Base-by-base conservation (phyloP, 2,329 filamentous ascomycete genomes). In the Trichoderma asperellum region DNA sequence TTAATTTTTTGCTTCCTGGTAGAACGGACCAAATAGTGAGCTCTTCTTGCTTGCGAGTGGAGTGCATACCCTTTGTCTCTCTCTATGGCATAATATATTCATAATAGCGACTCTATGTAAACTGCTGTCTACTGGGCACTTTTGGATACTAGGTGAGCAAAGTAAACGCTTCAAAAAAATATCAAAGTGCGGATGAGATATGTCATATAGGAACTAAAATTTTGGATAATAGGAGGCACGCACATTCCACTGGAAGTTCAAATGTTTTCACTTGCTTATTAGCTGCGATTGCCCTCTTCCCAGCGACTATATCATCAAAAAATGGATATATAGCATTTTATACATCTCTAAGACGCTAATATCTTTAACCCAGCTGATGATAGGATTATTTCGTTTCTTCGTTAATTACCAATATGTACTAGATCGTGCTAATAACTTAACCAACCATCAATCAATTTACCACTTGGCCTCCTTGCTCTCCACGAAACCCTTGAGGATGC, bases 401-500 rank as follows among this genome's bases (percentile, higher is more conserved):
- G 37, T 63, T n/a, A 68, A 61, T 40, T 68, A 63, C 29, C 35
- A 47, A 57, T 68, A 62, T 63, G 29, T 68, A 59, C 55, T 52
- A 52, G 55, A 67, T 35, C 55, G 40, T 52, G 64, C 64, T 34
- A 52, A 37, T 32, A 52, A 18, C 21, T 35, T 43, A 27, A 47
- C 37, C 35, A 56, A 24, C 49, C 52, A 32, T 29, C 24, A 37
- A 56, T 11, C 57, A 21, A 47, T 74, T 77, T 83, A 87, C 84
- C 84, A 88, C 81, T 88, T 87, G 70, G 85, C 85, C 72, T 88
- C 86, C 80, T 86, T 86, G 79, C 78, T 83, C 55, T 79, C 79
- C 69, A 87, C 77, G 80, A 89, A 89, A 2, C 76, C 83, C 80
- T 88, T 88, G 77, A 98, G 82, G 75, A 97, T 94, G n/a, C 75